phyloP scores from a whole-genome alignment of 352 stramenopile genomes.

The Elongisporangium prolatum region DNA sequence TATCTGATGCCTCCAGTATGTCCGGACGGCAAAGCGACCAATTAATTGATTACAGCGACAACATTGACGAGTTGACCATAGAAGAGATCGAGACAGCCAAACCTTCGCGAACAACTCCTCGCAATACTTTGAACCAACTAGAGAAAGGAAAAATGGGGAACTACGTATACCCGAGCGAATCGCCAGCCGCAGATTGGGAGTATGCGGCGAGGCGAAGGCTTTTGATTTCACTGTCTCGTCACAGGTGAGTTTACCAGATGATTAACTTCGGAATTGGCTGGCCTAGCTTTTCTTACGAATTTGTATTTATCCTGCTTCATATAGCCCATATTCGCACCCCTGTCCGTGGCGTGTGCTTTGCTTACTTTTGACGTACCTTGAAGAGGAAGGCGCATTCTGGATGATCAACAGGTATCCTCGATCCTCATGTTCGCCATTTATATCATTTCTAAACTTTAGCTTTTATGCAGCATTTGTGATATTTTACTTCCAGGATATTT shows the following conservation, averaged over 20 bases:
- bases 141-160: slow-evolving; percentile 53
- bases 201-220: slow-evolving; percentile 44
- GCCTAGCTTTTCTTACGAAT: background rate
- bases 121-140: slow-evolving; percentile 55
- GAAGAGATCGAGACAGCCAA: slow-evolving; percentile 12
- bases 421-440: too few species aligned
- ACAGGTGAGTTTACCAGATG: slow-evolving; percentile 40
- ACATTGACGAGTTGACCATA: slow-evolving; percentile 14
- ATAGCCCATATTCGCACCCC: slow-evolving; percentile 64
- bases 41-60: slow-evolving; percentile 23
- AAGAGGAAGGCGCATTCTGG: slow-evolving; percentile 80
- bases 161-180: slow-evolving; percentile 68
- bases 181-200: slow-evolving; percentile 52
- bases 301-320: too few species aligned
- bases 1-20: slow-evolving; percentile 37
- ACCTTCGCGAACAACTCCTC: slow-evolving; percentile 12
- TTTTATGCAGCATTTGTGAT: slow-evolving; percentile 44
- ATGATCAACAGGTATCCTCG: slow-evolving; percentile 66
- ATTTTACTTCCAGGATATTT: slow-evolving; percentile 71
- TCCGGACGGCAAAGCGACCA: slow-evolving; percentile 38
- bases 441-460: too few species aligned
- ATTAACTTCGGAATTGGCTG: background rate
- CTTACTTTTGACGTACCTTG: slow-evolving; percentile 65
- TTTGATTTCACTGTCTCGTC: slow-evolving; percentile 61
- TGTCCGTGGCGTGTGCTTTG: slow-evolving; percentile 67